phyloP scores from a whole-genome alignment of 1,284 basidiomycete genomes.

The Cystobasidium pallidum region DNA sequence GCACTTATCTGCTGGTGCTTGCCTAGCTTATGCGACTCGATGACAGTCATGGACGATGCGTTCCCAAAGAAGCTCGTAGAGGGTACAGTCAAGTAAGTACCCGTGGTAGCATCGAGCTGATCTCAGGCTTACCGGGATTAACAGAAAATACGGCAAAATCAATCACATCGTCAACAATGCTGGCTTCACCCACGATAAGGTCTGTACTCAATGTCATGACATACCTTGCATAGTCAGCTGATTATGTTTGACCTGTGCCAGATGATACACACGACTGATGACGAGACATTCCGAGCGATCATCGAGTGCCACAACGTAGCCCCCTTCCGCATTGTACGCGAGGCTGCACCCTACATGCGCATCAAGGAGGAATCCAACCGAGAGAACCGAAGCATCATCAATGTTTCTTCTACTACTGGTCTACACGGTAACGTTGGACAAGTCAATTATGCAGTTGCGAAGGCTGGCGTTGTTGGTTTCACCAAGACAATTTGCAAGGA shows the following conservation, averaged over 20 bases:
- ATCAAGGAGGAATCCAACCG: conserved; percentile 65
- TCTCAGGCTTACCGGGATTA: not conserved
- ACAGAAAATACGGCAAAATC: conserved; percentile 74
- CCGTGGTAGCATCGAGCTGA: not conserved
- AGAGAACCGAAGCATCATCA: conserved; percentile 73
- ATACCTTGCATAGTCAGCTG: not conserved
- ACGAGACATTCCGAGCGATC: conserved; percentile 79
- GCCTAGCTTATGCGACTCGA: no score
- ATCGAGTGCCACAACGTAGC: conserved; percentile 77
- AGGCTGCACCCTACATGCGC: conserved; percentile 81
- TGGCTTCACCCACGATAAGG: conserved; percentile 77
- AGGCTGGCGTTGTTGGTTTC: conserved; percentile 73
- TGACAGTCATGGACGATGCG: conserved; percentile 72
- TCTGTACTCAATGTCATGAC: not conserved
- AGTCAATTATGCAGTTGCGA: conserved; percentile 70
- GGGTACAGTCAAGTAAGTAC: conserved; percentile 71
- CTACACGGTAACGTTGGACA: conserved; percentile 83
- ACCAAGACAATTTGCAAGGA: conserved; percentile 86
- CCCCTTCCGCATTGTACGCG: conserved; percentile 81
- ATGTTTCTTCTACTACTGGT: conserved; percentile 72
- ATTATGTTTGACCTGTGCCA: not conserved
- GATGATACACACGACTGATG: conserved; percentile 84
- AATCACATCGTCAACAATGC: conserved; percentile 85
- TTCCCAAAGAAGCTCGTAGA: conserved; percentile 78
- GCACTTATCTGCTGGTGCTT: conserved; percentile 61